phyloP scores from a whole-genome alignment of 1,139 yeast genomes.

The Geotrichum siamense region DNA sequence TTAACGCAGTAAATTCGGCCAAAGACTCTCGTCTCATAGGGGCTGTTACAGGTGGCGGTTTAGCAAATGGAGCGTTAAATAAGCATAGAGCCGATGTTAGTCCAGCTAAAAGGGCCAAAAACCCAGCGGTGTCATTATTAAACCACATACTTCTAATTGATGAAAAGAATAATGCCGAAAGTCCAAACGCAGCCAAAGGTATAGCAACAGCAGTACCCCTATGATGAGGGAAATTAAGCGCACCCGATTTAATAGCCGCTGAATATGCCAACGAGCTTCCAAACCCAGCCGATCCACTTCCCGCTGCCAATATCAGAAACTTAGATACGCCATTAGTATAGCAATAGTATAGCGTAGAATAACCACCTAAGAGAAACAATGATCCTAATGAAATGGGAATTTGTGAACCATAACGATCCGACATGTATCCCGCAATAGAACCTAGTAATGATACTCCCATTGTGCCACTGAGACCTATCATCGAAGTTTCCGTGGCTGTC shows the following conservation, averaged over 20 bases:
- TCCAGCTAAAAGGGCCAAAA: slow-evolving; percentile 28
- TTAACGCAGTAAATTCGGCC: not conserved
- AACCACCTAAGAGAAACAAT: slow-evolving; percentile 26
- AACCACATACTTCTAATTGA: slow-evolving; percentile 27
- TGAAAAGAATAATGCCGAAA: slow-evolving; percentile 34
- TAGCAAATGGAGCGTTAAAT: slow-evolving; percentile 28
- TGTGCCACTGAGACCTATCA: slow-evolving; percentile 50
- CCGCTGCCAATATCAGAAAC: slow-evolving; percentile 26
- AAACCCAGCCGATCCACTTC: slow-evolving; percentile 30
- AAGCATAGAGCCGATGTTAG: slow-evolving; percentile 28
- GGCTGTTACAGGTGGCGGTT: slow-evolving; percentile 17
- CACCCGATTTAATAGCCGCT: slow-evolving; percentile 33
- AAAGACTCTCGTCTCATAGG: not conserved
- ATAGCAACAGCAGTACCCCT: slow-evolving; percentile 35
- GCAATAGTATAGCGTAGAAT: slow-evolving; percentile 24
- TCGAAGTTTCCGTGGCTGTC: slow-evolving; percentile 48
- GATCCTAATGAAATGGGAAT: slow-evolving; percentile 37
- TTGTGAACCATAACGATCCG: slow-evolving; percentile 47
- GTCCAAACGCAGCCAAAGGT: slow-evolving; percentile 36
- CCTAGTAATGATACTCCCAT: slow-evolving; percentile 51
- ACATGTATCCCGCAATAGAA: slow-evolving; percentile 48
- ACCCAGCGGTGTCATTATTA: slow-evolving; percentile 32
- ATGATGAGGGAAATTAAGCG: slow-evolving; percentile 32
- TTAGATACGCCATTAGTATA: slow-evolving; percentile 22
- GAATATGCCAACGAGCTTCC: slow-evolving; percentile 32